Base-by-base conservation (phyloP, 2,329 filamentous ascomycete species). In the Calonectria leucothoes region DNA sequence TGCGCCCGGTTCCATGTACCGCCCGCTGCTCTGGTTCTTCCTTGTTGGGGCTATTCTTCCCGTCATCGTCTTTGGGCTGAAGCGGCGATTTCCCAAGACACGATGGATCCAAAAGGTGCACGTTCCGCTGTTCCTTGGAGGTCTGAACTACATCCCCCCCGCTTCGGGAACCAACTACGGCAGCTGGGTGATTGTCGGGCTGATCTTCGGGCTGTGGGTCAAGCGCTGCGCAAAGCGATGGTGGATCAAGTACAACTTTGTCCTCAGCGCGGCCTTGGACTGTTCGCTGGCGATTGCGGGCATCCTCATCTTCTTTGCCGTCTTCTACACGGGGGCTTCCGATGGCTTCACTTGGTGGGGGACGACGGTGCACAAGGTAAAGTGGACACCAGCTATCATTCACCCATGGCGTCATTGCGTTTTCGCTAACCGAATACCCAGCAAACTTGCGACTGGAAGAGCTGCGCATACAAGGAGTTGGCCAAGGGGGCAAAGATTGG, bases 11-110 rank as follows among this genome's bases (percentile, higher is more conserved):
- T 84, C 87, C 2, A 82, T 90, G 6, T 91, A 92, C 77, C 82
- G 84, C 0, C 77, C 82, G 0, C 81, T 91, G 23, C 84, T 88
- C 64, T 91, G 84, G 82, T 91, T 90, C 83, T 92, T 88, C 83
- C 82, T 91, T 25, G 82, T 89, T 1, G 90, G 90, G 0, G 85
- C 85, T 6, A 25, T 87, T 2, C 80, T 89, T 0, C 90, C 90
- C 0, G 73, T 90, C 1, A 37, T 84, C 1, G 85, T 90, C 72
- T 90, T 86, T 77, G 59, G 87, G n/a, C 39, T 80, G 8, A 76
- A 75, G 42, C 71, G 65, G 2, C 51, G 4, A 2, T 82, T 82
- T 52, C 81, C 80, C 10, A 73, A 75, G 10, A 66, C 71, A 4
- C 66, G 69, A 17, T 82, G 79, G 79, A n/a, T 83, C 27, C 72